A percentile compares a stretch with the other conserved stretches of the same genome.
phyloP scores from a whole-genome alignment of 2,329 filamentous ascomycete species.

The Biscogniauxia sp. region DNA sequence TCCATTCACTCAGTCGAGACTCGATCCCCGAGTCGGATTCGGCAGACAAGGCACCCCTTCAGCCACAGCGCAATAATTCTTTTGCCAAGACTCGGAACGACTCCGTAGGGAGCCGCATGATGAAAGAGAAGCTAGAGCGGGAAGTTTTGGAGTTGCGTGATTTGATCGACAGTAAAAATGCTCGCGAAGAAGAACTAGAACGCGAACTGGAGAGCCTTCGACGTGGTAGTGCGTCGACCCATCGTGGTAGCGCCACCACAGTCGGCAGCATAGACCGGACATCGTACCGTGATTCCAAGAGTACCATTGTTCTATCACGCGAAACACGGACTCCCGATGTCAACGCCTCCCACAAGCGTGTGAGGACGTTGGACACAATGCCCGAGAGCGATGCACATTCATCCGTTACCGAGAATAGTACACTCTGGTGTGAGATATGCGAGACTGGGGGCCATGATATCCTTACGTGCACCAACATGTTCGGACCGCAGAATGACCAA shows the following conservation, averaged over 20 bases:
- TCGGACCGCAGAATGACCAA: slow-evolving; percentile 45
- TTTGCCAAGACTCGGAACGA: slow-evolving; percentile 44
- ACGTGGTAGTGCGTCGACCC: slow-evolving; percentile 39
- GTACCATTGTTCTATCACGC: slow-evolving; percentile 60
- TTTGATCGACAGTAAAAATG: slow-evolving; percentile 68
- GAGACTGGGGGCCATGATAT: slow-evolving; percentile 92
- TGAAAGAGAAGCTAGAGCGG: slow-evolving; percentile 70
- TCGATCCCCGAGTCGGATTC: slow-evolving; percentile 48
- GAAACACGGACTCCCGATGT: slow-evolving; percentile 47
- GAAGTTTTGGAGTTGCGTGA: slow-evolving; percentile 77
- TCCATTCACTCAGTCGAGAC: slow-evolving; percentile 87
- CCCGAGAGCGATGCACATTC: slow-evolving; percentile 69
- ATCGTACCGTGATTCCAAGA: slow-evolving; percentile 64
- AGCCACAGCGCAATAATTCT: slow-evolving; percentile 34
- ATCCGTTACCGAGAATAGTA: slow-evolving; percentile 68
- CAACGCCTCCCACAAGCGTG: slow-evolving; percentile 43
- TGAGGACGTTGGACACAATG: slow-evolving; percentile 64
- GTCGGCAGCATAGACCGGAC: slow-evolving; percentile 51
- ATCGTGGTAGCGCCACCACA: slow-evolving; percentile 53
- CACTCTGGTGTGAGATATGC: slow-evolving; percentile 92
- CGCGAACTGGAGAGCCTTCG: slow-evolving; percentile 72
- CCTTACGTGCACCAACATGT: slow-evolving; percentile 90
- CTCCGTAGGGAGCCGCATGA: slow-evolving; percentile 54
- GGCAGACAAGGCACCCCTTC: slow-evolving; percentile 33
- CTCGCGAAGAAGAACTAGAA: slow-evolving; percentile 81